Evolutionary conservation across 148 eudicot species (phyloP).

Genomic region (Arctostaphylos glauca): DNA sequence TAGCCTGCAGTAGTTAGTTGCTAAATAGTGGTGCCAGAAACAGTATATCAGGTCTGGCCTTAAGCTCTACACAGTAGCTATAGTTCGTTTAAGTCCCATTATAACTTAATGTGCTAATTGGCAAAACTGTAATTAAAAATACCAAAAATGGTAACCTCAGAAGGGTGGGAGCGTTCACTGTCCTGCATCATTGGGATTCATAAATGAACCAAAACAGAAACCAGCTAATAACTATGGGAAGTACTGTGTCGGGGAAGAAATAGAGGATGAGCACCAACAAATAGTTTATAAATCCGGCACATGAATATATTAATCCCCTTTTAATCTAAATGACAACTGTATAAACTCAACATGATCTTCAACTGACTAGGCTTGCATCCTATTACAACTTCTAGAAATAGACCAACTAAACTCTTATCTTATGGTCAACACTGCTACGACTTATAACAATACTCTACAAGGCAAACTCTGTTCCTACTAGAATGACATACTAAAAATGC

Average conservation of each 20-base stretch:
- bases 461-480: background rate
- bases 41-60: background rate
- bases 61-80: background rate
- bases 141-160: too few relatives aligned
- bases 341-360: background rate
- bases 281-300: background rate
- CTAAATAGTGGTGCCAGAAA: background rate
- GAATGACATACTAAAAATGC: conserved; percentile 2
- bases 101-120: background rate
- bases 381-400: background rate
- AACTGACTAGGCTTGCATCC: background rate
- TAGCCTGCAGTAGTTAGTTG: background rate
- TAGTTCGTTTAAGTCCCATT: background rate
- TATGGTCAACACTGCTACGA: background rate
- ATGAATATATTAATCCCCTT: background rate
- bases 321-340: background rate
- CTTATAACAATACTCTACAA: background rate
- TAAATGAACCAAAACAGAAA: background rate
- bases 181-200: background rate
- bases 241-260: background rate
- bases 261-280: background rate
- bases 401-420: background rate
- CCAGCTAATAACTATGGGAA: background rate
- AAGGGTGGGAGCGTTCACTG: too few relatives aligned
- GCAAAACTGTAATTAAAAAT: too few relatives aligned